A percentile compares a stretch with the other conserved stretches of the same genome.
Evolutionary conservation across 768 basidiomycete genomes (phyloP).

Genomic region (Galerina marginata): DNA sequence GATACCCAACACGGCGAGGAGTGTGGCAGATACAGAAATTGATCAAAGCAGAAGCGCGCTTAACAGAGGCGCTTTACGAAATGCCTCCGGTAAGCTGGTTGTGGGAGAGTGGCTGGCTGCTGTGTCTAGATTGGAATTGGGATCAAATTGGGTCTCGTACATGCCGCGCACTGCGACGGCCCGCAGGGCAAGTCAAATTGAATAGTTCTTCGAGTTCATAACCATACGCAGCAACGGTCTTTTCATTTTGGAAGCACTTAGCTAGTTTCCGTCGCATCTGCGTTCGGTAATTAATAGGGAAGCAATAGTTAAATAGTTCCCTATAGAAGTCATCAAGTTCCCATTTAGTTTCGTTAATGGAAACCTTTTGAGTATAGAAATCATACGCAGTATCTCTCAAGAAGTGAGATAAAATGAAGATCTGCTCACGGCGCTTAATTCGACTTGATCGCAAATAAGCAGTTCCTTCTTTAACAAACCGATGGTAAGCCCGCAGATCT

Average conservation of each 20-base stretch:
- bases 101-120: no score
- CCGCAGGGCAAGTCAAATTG: no score
- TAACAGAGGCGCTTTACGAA: no score
- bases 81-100: no score
- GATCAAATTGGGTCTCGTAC: no score
- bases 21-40: no score
- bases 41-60: no score
- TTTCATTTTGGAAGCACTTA: conserved; percentile 25
- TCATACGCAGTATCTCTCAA: conserved; percentile 15
- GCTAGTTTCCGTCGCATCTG: conserved; percentile 31
- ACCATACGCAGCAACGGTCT: conserved; percentile 27
- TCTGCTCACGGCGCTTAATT: neutral
- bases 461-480: conserved; percentile 20
- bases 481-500: conserved; percentile 9
- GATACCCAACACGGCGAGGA: no score
- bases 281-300: conserved; percentile 26
- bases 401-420: conserved; percentile 16
- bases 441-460: conserved; percentile 11
- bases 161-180: no score
- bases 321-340: conserved; percentile 33
- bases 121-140: no score
- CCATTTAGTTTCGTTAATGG: conserved; percentile 31
- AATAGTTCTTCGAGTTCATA: conserved; percentile 34
- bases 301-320: conserved; percentile 43
- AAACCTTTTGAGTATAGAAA: conserved; percentile 24